Percentiles rank a stretch among this genome's conserved stretches.
These are phyloP conservation scores for Neotropicomus parvogracilis DNA, from an alignment of 1,284 basidiomycete species.

Conservation along the genomic window DNA sequence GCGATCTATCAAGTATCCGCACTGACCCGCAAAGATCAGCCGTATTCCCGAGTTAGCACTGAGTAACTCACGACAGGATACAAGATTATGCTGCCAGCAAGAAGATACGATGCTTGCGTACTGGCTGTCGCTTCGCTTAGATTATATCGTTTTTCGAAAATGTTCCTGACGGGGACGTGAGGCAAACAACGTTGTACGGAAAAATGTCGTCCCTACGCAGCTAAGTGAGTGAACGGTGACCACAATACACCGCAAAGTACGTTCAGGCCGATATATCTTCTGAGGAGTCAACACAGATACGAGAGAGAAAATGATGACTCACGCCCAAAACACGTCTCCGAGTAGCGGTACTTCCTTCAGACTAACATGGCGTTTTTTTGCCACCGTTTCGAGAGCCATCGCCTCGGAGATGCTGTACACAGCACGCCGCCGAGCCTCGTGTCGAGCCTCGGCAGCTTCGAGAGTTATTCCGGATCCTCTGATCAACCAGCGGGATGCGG, in stretches of 20 bases:
- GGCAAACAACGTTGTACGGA: conserved; percentile 1
- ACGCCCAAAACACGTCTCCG: conserved; percentile 80
- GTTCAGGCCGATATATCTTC: conserved; percentile 66
- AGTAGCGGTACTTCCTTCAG: conserved; percentile 59
- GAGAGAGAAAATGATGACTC: conserved; percentile 29
- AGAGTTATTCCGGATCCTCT: conserved; percentile 56
- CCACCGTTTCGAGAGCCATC: conserved; percentile 61
- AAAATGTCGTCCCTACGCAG: conserved; percentile 48
- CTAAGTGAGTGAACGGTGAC: conserved; percentile 75
- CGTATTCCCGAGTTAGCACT: neutral
- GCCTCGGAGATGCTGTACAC: conserved; percentile 51
- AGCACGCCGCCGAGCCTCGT: conserved; percentile 47
- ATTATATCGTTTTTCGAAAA: conserved; percentile 66
- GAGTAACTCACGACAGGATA: conserved; percentile 57
- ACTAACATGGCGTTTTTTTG: conserved; percentile 59
- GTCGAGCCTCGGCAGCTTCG: conserved; percentile 56
- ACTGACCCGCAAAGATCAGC: conserved; percentile 36
- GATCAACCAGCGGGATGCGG: conserved; percentile 59
- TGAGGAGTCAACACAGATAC: conserved; percentile 13
- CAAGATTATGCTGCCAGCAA: conserved; percentile 71
- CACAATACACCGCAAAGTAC: conserved; percentile 75
- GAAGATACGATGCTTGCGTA: conserved; percentile 64
- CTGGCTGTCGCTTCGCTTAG: conserved; percentile 61
- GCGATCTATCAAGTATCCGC: conserved; percentile 59
- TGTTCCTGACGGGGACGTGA: conserved; percentile 47